Evolutionary conservation across 1,139 yeast genomes (phyloP), one percentile per base, ranked within the genome.

Genomic region (Pichia sp.): DNA sequence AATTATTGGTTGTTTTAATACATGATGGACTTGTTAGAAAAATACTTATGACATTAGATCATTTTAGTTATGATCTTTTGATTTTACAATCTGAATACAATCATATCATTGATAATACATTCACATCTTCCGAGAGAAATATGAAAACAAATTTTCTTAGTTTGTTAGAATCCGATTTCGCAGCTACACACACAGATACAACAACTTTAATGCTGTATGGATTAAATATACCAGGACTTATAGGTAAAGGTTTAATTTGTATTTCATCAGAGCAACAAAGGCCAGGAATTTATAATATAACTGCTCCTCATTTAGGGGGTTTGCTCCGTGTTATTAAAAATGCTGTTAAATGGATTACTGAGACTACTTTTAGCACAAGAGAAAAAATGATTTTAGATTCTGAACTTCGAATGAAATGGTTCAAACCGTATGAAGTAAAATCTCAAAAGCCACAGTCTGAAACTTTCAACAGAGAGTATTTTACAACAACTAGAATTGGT

Each of bases 231-330:
- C 30, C 43, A 7, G 17, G 19, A 5, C 20, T 43, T 8, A 43
- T 43, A 3, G 15, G 33, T 4, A 26, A 32, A 21, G 43, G 43
- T 2, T 20, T 43, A 8, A 40, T 43, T 4, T 40, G 43, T 24
- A 43, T 43, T n/a, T 34, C 43, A 4, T 12, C 39, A 7, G 21
- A 19, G 2, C n/a, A 25, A 11, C 15, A 4, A 15, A 31, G n/a
- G 23, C 21, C n/a, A 7, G 43, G 43, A 1, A 19, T 40, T 48
- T 71, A 75, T 55, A 64, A 71, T 19, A 56, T 83, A 3, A 66
- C 84, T 2, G 66, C 75, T 21, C 93, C 93, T 0, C 72, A 71
- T 46, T 69, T 81, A 53, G 93, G 83, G 3, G 67, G 74, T 0
- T 74, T 63, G 46, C 63, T 74, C 39, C 72, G 70, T 49, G 65